These are phyloP conservation scores for Colletotrichum gloeosporioides DNA, from an alignment of 2,329 filamentous ascomycete species.

Conservation along the genomic window DNA sequence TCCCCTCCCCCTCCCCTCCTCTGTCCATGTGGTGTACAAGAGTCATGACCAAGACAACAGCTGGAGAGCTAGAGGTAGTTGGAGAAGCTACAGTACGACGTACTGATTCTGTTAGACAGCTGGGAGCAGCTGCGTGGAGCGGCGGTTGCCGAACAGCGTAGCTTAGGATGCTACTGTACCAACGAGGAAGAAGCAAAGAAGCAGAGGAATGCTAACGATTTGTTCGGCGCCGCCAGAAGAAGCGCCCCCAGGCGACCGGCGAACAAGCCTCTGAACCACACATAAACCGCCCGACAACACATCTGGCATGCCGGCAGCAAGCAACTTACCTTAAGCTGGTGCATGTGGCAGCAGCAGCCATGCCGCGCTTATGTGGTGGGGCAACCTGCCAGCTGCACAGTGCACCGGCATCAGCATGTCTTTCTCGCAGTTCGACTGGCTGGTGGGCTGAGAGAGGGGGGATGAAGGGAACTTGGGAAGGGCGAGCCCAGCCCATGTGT, in stretches of 20 bases:
- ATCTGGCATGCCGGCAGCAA: slow-evolving; percentile 13
- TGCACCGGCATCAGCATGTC: background rate
- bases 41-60: background rate
- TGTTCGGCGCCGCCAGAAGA: background rate
- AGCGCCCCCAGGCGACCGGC: background rate
- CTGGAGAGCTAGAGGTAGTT: background rate
- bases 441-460: background rate
- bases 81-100: background rate
- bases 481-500: background rate
- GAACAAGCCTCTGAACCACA: background rate
- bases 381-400: slow-evolving; percentile 2
- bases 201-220: background rate
- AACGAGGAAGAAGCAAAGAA: background rate
- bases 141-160: background rate
- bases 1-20: background rate
- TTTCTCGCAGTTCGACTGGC: background rate
- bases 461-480: background rate
- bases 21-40: background rate
- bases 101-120: background rate
- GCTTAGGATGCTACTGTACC: background rate
- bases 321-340: background rate
- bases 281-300: background rate
- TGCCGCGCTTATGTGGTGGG: slow-evolving; percentile 2
- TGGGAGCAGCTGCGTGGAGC: background rate
- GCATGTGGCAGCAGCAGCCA: slow-evolving; percentile 16